These are phyloP conservation scores for Pleurotus citrinopileatus DNA, from an alignment of 768 basidiomycete genomes.

Conservation along the genomic window DNA sequence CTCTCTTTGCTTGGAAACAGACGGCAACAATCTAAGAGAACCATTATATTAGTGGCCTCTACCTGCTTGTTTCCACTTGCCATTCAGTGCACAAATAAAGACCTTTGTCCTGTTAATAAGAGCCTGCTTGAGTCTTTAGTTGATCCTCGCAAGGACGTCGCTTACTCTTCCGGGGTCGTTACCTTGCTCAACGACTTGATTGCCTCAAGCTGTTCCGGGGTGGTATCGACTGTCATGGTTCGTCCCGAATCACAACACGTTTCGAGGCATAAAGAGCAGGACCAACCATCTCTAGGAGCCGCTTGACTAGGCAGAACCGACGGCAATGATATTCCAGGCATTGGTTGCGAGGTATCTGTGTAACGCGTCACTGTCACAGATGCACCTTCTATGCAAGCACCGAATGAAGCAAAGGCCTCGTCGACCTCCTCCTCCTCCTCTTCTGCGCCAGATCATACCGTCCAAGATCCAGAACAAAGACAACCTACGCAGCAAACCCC, in stretches of 20 bases:
- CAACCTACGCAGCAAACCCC: background rate
- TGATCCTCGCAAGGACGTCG: conserved; percentile 10
- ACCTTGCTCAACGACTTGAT: conserved; percentile 49
- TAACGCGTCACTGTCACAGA: conserved; percentile 30
- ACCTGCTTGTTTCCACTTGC: conserved; percentile 27
- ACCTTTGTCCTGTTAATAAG: conserved; percentile 66
- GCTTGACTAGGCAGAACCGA: conserved; percentile 49
- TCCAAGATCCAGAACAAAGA: conserved; percentile 1
- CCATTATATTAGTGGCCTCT: background rate
- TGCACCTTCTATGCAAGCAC: conserved; percentile 7
- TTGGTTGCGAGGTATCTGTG: background rate
- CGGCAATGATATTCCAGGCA: conserved; percentile 30
- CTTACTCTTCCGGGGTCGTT: conserved; percentile 66
- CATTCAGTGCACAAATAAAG: conserved; percentile 70
- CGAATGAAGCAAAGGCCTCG: conserved; percentile 16
- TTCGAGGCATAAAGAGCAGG: background rate
- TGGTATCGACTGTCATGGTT: conserved; percentile 43
- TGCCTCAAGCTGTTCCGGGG: conserved; percentile 48
- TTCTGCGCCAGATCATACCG: conserved; percentile 2
- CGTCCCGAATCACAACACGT: background rate
- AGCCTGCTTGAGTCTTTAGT: background rate
- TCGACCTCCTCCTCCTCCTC: background rate
- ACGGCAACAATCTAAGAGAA: conserved; percentile 57
- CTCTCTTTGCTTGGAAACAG: conserved; percentile 70
- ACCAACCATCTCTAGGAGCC: conserved; percentile 50